Evolutionary conservation across 441 rosid genomes (phyloP), one percentile per base, ranked within the genome.

Genomic region (Metrosideros polymorpha): DNA sequence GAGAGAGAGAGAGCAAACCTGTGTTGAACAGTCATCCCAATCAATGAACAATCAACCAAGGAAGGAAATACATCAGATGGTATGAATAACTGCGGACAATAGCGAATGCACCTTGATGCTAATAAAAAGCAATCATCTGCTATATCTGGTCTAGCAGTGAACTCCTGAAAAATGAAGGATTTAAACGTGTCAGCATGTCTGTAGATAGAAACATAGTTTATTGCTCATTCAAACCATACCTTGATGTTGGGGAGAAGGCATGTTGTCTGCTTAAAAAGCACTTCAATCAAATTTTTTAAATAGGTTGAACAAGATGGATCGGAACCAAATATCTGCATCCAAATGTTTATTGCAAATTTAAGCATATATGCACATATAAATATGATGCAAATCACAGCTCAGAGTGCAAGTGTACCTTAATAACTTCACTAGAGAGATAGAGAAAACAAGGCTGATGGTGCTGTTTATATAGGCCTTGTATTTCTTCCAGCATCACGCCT

Each of bases 51-150:
- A 92, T 98, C 97, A 27, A 98, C 92, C 85, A 96, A 91, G 47
- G 94, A 86, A 59, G 96, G 94, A 90, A 98, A 98, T 87, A 93
- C 91, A 50, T 95, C 88, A 84, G 99, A 95, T 50, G 98, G 96
- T 87, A 98, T 92, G 86, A 98, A 96, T 82, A 96, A 82, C 88
- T 94, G 98, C 63, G 98, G 98, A 85, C 99, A 96, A 89, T 98
- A 98, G 63, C 99, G 99, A 88, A 98, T 95, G 91, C 99, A 98
- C 87, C 99, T 94, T 47, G 99, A 98, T 76, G 99, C 99, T 90
- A 98, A 90, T 84, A 98, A 87, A 90, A 96, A 98, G 89, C 99
- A 96, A 92, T 97, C 99, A 92, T 97, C 99, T 83, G 96, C 98
- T 88, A 96, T 92, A 85, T 98, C 99, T 85, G 99, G 99, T 88